Evolutionary conservation across 768 basidiomycete species (phyloP).

Genomic region (Mycena olivaceomarginata): DNA sequence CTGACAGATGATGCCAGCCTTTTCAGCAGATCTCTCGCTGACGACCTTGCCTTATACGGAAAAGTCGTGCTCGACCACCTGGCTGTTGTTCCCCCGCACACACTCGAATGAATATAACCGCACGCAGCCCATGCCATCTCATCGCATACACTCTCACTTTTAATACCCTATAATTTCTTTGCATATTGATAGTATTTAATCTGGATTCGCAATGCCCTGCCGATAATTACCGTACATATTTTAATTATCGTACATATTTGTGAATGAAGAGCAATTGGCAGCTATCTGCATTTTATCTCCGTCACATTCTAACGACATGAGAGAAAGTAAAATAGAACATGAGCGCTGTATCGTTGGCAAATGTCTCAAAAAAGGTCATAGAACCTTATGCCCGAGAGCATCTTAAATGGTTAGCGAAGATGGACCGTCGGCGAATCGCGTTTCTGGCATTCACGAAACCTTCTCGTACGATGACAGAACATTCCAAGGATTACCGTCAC

Average conservation of each 20-base stretch:
- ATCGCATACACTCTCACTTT: background rate
- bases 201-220: too few species aligned
- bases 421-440: background rate
- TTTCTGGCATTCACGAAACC: background rate
- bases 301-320: too few species aligned
- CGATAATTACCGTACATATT: too few species aligned
- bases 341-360: too few species aligned
- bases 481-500: background rate
- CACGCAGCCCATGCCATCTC: background rate
- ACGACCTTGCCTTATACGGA: background rate
- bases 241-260: too few species aligned
- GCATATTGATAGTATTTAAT: background rate
- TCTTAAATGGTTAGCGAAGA: too few species aligned
- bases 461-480: background rate
- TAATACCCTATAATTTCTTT: too few species aligned
- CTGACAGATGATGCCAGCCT: background rate
- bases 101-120: background rate
- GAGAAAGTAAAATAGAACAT: too few species aligned
- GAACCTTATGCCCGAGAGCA: too few species aligned
- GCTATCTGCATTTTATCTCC: too few species aligned
- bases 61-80: conserved; percentile 1
- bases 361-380: too few species aligned
- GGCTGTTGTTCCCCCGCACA: background rate
- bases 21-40: background rate
- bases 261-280: too few species aligned